Conservation (phyloP, 208 protist genomes). For the Dictyostelium gargantuum region DNA sequence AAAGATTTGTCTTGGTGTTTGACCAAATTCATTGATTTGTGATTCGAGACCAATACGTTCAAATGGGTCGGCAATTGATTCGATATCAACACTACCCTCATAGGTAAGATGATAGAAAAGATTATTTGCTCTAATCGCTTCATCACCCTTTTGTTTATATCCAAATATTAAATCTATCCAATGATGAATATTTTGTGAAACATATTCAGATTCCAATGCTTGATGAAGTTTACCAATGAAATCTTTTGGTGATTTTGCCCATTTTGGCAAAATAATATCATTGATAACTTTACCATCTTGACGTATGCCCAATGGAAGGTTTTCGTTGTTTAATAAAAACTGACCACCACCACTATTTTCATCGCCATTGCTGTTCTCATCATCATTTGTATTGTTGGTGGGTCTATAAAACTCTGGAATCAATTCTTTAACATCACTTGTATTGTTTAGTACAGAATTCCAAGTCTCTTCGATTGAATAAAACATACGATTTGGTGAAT, state of each 20-base stretch:
- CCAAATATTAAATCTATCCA: slow-evolving; percentile 99
- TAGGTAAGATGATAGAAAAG: slow-evolving; percentile 98
- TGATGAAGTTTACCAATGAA: slow-evolving; percentile 92
- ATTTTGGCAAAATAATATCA: slow-evolving; percentile 95
- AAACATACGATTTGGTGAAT: slow-evolving; percentile 93
- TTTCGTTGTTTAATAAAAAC: slow-evolving; percentile 80
- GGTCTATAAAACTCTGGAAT: slow-evolving; percentile 91
- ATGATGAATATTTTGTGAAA: slow-evolving; percentile 91
- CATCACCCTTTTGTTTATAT: slow-evolving; percentile 89
- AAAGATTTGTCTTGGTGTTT: slow-evolving; percentile 95
- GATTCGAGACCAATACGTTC: slow-evolving; percentile 90
- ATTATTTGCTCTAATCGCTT: slow-evolving; percentile 74
- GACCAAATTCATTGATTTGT: slow-evolving; percentile 98
- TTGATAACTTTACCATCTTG: slow-evolving; percentile 79
- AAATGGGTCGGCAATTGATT: slow-evolving; percentile 83
- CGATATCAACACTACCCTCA: slow-evolving; percentile 92
- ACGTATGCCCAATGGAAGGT: slow-evolving; percentile 81
- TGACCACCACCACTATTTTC: neutral
- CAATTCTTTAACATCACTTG: slow-evolving; percentile 93
- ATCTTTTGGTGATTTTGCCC: slow-evolving; percentile 90
- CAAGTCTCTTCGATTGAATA: slow-evolving; percentile 89
- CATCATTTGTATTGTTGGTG: too few species aligned
- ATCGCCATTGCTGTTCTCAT: too few species aligned
- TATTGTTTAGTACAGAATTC: slow-evolving; percentile 82
- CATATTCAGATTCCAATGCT: slow-evolving; percentile 93